Evolutionary conservation across 2,329 filamentous ascomycete genomes (phyloP).

Genomic region (Ophiocordyceps unilateralis): DNA sequence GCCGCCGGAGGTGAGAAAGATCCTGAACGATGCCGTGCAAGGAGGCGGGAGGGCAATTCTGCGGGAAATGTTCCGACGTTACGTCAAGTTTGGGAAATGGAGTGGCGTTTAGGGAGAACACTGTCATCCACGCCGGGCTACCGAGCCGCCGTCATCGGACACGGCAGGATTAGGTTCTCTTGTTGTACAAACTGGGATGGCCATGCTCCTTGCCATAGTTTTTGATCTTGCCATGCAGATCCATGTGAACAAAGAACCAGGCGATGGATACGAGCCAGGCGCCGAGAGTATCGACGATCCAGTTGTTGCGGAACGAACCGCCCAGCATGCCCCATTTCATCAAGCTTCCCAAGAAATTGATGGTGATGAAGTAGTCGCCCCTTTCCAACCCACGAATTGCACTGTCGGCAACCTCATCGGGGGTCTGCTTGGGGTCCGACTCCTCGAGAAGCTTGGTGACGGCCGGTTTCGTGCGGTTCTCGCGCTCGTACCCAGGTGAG

Average conservation of each 20-base stretch:
- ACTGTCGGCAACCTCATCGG: slow-evolving; percentile 56
- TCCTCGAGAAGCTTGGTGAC: slow-evolving; percentile 68
- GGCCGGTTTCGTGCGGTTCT: slow-evolving; percentile 64
- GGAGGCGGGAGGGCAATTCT: slow-evolving; percentile 40
- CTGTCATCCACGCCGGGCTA: background rate
- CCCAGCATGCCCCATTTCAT: slow-evolving; percentile 49
- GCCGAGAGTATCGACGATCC: slow-evolving; percentile 40
- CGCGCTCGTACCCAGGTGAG: slow-evolving; percentile 55
- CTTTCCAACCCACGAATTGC: slow-evolving; percentile 60
- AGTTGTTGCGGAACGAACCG: slow-evolving; percentile 38
- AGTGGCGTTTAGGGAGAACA: slow-evolving; percentile 29
- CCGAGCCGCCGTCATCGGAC: background rate
- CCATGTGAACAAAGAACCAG: slow-evolving; percentile 39
- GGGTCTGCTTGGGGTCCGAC: slow-evolving; percentile 62
- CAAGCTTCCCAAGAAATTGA: slow-evolving; percentile 51
- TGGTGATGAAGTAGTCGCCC: slow-evolving; percentile 65
- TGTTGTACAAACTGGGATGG: slow-evolving; percentile 33
- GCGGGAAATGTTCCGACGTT: slow-evolving; percentile 39
- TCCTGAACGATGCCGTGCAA: slow-evolving; percentile 43
- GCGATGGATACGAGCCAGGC: slow-evolving; percentile 33
- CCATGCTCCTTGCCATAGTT: slow-evolving; percentile 40
- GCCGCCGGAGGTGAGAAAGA: slow-evolving; percentile 32
- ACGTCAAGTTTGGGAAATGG: slow-evolving; percentile 48
- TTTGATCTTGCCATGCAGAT: slow-evolving; percentile 39
- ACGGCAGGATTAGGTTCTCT: background rate